Conservation (phyloP, 495 filamentous ascomycete genomes). For the Neurospora sp. region DNA sequence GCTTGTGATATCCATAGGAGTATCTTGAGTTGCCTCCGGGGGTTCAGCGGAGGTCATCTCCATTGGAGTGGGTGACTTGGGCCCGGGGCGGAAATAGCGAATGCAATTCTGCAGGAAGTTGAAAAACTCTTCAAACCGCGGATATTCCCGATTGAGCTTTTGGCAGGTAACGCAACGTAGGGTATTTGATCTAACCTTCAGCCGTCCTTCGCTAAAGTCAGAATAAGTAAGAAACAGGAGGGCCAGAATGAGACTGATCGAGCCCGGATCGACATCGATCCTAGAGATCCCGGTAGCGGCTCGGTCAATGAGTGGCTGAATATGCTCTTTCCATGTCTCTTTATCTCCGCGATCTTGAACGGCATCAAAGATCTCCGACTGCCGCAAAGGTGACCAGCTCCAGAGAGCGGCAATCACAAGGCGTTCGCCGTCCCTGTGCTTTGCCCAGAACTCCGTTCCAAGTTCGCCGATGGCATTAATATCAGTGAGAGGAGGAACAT, state of each 20-base stretch:
- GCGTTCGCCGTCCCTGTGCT: conserved; percentile 11
- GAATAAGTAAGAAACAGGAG: conserved; percentile 18
- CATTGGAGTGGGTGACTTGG: conserved; percentile 3
- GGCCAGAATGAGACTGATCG: conserved; percentile 3
- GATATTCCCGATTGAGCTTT: background rate
- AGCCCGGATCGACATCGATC: background rate
- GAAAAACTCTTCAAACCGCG: conserved; percentile 8
- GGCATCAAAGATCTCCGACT: conserved; percentile 1
- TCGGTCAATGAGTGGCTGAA: conserved; percentile 4
- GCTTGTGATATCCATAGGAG: background rate
- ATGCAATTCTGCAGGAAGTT: conserved; percentile 7
- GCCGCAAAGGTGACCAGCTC: background rate
- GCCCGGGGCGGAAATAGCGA: conserved; percentile 2
- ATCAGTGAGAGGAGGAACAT: conserved; percentile 5
- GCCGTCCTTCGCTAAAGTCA: background rate
- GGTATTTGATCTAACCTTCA: background rate
- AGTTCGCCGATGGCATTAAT: conserved; percentile 8
- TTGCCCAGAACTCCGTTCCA: conserved; percentile 14
- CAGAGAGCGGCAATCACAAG: conserved; percentile 16
- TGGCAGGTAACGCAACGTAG: background rate
- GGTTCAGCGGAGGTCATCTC: background rate
- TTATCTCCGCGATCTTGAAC: background rate
- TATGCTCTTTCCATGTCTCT: conserved; percentile 13
- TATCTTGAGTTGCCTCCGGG: background rate
- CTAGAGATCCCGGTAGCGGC: background rate